These are phyloP conservation scores for Lepraria neglecta DNA, from an alignment of 495 filamentous ascomycete species.

Conservation along the genomic window DNA sequence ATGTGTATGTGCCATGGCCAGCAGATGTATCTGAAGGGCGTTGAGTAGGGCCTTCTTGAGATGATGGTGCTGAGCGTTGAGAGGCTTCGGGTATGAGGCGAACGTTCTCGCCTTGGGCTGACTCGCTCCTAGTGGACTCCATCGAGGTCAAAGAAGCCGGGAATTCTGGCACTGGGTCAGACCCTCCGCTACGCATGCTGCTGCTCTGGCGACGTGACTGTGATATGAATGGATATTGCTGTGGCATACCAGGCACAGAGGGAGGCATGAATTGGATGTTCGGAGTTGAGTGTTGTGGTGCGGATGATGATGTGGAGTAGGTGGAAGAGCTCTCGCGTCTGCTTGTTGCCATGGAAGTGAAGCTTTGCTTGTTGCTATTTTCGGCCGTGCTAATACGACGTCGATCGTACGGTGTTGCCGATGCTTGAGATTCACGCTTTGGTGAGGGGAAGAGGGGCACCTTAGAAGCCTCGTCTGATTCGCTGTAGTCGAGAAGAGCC, in stretches of 20 bases:
- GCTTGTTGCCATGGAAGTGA: conserved; percentile 37
- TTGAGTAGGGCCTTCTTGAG: conserved; percentile 17
- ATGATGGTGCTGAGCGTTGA: conserved; percentile 27
- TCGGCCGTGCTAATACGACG: conserved; percentile 29
- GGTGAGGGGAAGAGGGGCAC: conserved; percentile 62
- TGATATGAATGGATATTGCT: conserved; percentile 54
- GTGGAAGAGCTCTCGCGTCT: conserved; percentile 37
- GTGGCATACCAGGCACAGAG: conserved; percentile 41
- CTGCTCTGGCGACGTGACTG: conserved; percentile 34
- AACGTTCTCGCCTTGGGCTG: conserved; percentile 25
- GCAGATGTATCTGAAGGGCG: conserved; percentile 60
- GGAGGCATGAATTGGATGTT: conserved; percentile 40
- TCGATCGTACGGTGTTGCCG: conserved; percentile 6
- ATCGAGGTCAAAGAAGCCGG: conserved; percentile 55
- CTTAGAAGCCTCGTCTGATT: conserved; percentile 59
- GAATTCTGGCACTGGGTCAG: conserved; percentile 50
- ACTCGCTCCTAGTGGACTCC: conserved; percentile 59
- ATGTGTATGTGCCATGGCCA: conserved; percentile 86
- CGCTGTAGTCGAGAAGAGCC: conserved; percentile 76
- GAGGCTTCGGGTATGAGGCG: conserved; percentile 31
- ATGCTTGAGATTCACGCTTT: conserved; percentile 32
- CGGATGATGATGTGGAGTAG: conserved; percentile 34
- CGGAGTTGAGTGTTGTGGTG: conserved; percentile 24
- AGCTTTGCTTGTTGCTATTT: conserved; percentile 33
- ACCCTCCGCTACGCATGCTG: conserved; percentile 39